Evolutionary conservation across 345 rosid genomes (phyloP).

Genomic region (Brassica nigra): DNA sequence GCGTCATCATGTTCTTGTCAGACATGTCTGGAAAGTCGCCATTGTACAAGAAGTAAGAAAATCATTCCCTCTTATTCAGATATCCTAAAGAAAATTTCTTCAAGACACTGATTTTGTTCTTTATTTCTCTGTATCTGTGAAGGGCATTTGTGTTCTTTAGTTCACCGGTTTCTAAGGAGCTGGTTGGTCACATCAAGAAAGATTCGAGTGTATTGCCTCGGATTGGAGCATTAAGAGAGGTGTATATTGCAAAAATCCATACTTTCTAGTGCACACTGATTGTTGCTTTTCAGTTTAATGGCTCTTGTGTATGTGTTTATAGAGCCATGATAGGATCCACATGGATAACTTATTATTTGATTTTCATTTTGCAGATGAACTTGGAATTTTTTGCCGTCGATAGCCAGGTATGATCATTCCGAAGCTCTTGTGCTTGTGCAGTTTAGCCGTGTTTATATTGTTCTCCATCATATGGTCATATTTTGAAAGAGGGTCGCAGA

Average conservation of each 20-base stretch:
- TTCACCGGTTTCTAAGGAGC: constrained; percentile 82
- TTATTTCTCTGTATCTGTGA: constrained; percentile 39
- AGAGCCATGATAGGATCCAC: not conserved
- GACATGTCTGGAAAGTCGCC: constrained; percentile 97
- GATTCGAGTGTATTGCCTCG: constrained; percentile 88
- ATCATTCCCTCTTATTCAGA: constrained; percentile 21
- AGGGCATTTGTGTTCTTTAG: constrained; percentile 99
- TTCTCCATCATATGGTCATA: not conserved
- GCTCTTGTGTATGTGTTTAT: not conserved
- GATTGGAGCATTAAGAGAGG: constrained; percentile 95
- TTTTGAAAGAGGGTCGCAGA: constrained; percentile 4
- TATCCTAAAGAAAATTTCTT: constrained; percentile 2
- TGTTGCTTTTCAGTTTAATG: not conserved
- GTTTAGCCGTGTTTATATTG: not conserved
- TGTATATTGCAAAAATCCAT: constrained; percentile 26
- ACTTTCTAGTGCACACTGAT: constrained; percentile 10
- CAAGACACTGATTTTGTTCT: constrained; percentile 21
- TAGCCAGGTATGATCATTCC: constrained; percentile 68
- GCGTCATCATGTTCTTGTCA: constrained; percentile 87
- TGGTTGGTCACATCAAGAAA: constrained; percentile 79
- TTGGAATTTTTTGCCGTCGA: constrained; percentile 97
- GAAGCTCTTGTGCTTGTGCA: constrained; percentile 3
- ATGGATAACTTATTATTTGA: not conserved
- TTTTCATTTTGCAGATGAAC: constrained; percentile 80
- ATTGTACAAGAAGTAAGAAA: constrained; percentile 87